These are phyloP conservation scores for Rhodamnia rubescens DNA, from an alignment of 345 rosid species.

Conservation along the genomic window DNA sequence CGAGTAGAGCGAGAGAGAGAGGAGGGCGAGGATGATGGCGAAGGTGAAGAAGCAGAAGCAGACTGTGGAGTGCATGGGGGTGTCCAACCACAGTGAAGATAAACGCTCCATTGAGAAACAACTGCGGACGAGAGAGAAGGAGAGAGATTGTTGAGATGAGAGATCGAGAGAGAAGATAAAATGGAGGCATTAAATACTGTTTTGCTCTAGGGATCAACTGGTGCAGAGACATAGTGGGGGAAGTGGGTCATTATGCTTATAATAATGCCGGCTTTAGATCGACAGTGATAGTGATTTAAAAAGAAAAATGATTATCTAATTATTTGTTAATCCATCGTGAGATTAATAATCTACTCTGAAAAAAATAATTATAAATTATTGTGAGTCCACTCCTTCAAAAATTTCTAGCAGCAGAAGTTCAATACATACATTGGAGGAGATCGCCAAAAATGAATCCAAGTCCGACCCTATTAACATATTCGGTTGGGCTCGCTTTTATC, in stretches of 20 bases:
- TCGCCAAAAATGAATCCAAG: no score
- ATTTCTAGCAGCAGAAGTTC: no score
- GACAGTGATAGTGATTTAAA: background rate
- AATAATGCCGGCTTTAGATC: background rate
- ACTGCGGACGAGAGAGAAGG: background rate
- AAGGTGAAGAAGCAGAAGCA: constrained; percentile 19
- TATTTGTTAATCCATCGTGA: no score
- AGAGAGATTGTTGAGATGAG: background rate
- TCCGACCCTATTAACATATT: no score
- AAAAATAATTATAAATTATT: no score
- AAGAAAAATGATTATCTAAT: no score
- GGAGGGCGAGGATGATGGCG: constrained; percentile 8
- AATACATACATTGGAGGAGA: no score
- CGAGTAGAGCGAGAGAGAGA: constrained; percentile 13
- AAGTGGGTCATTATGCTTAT: background rate
- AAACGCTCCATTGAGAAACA: constrained; percentile 8
- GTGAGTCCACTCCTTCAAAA: no score
- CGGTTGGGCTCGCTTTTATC: no score
- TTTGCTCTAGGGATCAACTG: background rate
- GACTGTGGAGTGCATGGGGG: constrained; percentile 2
- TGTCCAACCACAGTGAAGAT: constrained; percentile 1
- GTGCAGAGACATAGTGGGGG: background rate
- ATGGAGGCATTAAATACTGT: background rate
- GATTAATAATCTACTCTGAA: no score
- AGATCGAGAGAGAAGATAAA: background rate